Base-by-base conservation (phyloP, 495 filamentous ascomycete species). In the Pyrenula aspistea region DNA sequence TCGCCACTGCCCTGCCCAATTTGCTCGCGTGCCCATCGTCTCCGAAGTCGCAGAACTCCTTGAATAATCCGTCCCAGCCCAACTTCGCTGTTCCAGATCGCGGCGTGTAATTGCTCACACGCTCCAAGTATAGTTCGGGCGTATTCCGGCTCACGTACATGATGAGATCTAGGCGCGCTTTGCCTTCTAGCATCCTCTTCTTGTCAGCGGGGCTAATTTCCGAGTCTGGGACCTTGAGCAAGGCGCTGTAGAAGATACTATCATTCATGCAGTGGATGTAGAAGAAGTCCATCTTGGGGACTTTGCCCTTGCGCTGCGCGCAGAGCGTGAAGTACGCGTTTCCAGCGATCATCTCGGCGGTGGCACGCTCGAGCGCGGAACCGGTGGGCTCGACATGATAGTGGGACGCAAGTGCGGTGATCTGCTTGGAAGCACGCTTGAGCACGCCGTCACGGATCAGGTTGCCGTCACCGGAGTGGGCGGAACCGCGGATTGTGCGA, bases 21-120 rank as follows among this genome's bases (percentile, higher is more conserved):
- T 96, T 95, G 53, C 80, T 68, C 22, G 80, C 67, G 67, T 96
- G 91, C 0, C 91, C 89, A 67, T 95, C 89, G 61, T 95, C 91
- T 0, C n/a, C 12, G 0, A 74, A 62, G 47, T 81, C 72, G 19
- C 58, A 56, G 42, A 74, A 70, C 10, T 84, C 70, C 2, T 82
- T 72, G 52, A 88, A 76, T 20, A 91, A 65, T 1, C 75, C 71
- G 48, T 71, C 64, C 84, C 83, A 87, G 50, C 60, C 58, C 2
- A 61, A 60, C 1, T 62, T 63, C 2, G 59, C 55, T 23, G 65
- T 72, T 3, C 31, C 31, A 4, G 31, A 8, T 8, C 31, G 4
- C 31, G 79, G 74, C 53, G 67, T 62, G 58, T 90, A 88, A 0
- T 67, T 61, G 1, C 60, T 59, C 19, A 90, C 71, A 52, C 82